Conservation (phyloP, 192 early-diverging fungal genomes). For the Backusella macrospora region DNA sequence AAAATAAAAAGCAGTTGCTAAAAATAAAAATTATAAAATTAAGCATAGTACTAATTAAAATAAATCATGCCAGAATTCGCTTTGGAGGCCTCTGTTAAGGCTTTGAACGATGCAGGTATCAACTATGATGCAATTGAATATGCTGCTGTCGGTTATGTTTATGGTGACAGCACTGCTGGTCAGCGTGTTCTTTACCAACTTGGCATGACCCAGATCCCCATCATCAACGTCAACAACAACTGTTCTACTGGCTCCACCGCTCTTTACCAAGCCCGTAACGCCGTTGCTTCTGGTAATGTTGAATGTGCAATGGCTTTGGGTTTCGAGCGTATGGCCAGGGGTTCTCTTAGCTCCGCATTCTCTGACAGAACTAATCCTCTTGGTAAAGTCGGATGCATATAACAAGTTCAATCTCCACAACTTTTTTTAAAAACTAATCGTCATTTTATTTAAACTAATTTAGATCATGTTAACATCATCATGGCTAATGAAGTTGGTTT, state of each 20-base stretch:
- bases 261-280: conserved; percentile 62
- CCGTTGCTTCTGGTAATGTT: conserved; percentile 58
- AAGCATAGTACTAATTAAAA: neutral
- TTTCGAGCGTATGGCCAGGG: conserved; percentile 71
- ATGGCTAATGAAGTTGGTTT: conserved; percentile 64
- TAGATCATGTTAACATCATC: conserved; percentile 57
- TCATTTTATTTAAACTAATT: neutral
- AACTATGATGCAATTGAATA: conserved; percentile 69
- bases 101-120: conserved; percentile 69
- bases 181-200: conserved; percentile 74
- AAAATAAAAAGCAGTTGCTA: too few species aligned
- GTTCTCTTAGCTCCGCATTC: conserved; percentile 54
- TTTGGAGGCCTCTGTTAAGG: conserved; percentile 67
- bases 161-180: conserved; percentile 68
- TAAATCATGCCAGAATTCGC: conserved; percentile 47
- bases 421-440: neutral
- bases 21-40: neutral
- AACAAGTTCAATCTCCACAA: neutral
- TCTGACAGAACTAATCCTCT: conserved; percentile 67
- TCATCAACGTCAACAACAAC: conserved; percentile 78
- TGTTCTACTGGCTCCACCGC: conserved; percentile 78
- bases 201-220: conserved; percentile 74
- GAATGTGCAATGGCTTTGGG: conserved; percentile 77
- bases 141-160: conserved; percentile 52
- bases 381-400: conserved; percentile 27